phyloP scores from a whole-genome alignment of 768 basidiomycete species.

The Tylopilus felleus region DNA sequence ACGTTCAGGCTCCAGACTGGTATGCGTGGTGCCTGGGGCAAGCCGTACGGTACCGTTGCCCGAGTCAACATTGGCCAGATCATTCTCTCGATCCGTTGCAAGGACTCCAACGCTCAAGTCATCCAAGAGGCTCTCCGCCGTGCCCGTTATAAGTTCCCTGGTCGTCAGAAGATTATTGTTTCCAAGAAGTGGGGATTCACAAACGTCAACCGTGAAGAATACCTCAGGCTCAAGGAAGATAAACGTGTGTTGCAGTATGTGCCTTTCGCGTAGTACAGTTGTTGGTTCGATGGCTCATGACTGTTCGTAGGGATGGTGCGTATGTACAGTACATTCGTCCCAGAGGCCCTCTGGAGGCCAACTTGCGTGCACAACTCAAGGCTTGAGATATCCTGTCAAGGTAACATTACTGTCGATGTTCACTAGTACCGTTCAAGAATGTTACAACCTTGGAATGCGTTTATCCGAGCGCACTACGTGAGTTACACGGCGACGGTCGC shows the following conservation, averaged over 20 bases:
- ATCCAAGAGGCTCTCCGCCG: slow-evolving; percentile 97
- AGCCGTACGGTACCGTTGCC: slow-evolving; percentile 94
- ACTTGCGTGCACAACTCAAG: slow-evolving; percentile 79
- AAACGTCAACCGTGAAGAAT: slow-evolving; percentile 86
- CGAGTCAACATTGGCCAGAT: slow-evolving; percentile 98
- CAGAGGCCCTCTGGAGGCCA: slow-evolving; percentile 80
- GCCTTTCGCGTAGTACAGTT: background rate
- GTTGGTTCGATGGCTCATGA: background rate
- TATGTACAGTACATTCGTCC: slow-evolving; percentile 93
- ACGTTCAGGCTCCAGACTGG: slow-evolving; percentile 77
- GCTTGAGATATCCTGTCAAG: slow-evolving; percentile 42
- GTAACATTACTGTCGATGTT: slow-evolving; percentile 8
- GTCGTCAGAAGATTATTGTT: slow-evolving; percentile 94
- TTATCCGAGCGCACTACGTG: slow-evolving; percentile 6
- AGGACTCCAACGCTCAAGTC: slow-evolving; percentile 81
- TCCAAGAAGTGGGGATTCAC: slow-evolving; percentile 99
- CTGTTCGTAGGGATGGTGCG: slow-evolving; percentile 66
- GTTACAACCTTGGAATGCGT: slow-evolving; percentile 18
- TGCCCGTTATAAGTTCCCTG: slow-evolving; percentile 99
- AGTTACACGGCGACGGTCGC: background rate
- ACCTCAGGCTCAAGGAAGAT: slow-evolving; percentile 82
- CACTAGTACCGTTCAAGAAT: slow-evolving; percentile 18
- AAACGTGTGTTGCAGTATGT: slow-evolving; percentile 87
- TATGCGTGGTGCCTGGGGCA: slow-evolving; percentile 99
- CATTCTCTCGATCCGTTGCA: slow-evolving; percentile 87